Conservation (phyloP, 2,329 filamentous ascomycete genomes). For the Aureobasidium sp. region DNA sequence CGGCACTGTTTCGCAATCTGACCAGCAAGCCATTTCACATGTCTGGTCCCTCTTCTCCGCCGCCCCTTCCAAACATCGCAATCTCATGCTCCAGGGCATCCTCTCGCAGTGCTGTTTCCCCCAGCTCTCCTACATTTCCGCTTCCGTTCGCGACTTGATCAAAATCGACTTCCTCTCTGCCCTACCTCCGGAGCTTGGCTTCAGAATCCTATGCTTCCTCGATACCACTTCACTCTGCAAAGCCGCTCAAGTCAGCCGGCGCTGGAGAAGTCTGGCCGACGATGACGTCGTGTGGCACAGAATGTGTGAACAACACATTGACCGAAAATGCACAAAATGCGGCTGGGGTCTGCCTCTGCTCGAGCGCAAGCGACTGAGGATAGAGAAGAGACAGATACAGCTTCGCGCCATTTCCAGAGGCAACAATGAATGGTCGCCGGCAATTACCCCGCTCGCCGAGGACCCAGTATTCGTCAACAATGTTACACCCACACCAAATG, state of each 20-base stretch:
- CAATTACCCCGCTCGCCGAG: slow-evolving; percentile 37
- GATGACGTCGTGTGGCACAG: slow-evolving; percentile 97
- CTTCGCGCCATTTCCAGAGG: slow-evolving; percentile 56
- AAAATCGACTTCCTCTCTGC: slow-evolving; percentile 95
- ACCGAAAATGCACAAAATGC: slow-evolving; percentile 88
- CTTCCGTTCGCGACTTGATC: slow-evolving; percentile 85
- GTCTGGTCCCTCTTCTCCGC: slow-evolving; percentile 98
- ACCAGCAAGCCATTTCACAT: slow-evolving; percentile 92
- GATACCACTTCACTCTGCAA: slow-evolving; percentile 94
- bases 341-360: slow-evolving; percentile 89
- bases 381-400: slow-evolving; percentile 80
- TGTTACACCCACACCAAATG: not conserved
- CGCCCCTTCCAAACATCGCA: slow-evolving; percentile 85
- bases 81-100: slow-evolving; percentile 93
- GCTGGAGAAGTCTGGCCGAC: slow-evolving; percentile 86
- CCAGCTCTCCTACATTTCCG: slow-evolving; percentile 86
- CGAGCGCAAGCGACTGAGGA: slow-evolving; percentile 78
- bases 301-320: slow-evolving; percentile 97
- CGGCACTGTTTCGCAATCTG: slow-evolving; percentile 69
- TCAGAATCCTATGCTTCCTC: slow-evolving; percentile 86
- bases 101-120: slow-evolving; percentile 96
- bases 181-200: slow-evolving; percentile 80
- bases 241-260: slow-evolving; percentile 83
- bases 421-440: slow-evolving; percentile 47
- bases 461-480: not conserved